phyloP scores from a whole-genome alignment of 768 basidiomycete genomes.

The Podaxis rugospora region DNA sequence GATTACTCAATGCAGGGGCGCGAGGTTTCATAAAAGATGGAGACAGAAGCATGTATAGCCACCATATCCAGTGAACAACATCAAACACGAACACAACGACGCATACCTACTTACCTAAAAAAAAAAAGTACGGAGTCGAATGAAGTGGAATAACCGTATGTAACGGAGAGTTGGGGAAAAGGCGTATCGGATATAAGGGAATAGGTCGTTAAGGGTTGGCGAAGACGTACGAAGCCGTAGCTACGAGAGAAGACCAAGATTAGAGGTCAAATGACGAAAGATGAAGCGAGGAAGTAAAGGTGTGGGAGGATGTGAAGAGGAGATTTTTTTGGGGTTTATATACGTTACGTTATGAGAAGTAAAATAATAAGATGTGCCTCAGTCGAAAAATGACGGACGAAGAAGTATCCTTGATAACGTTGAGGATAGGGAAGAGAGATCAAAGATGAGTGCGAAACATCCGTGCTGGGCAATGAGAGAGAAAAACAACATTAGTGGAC shows the following conservation, averaged over 20 bases:
- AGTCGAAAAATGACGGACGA: neutral
- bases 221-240: constrained; percentile 15
- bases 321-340: constrained; percentile 2
- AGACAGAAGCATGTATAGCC: constrained; percentile 29
- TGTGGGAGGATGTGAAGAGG: constrained; percentile 17
- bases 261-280: constrained; percentile 23
- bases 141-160: constrained; percentile 10
- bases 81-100: constrained; percentile 20
- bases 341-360: constrained; percentile 7
- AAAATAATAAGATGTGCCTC: constrained; percentile 11
- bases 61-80: constrained; percentile 25
- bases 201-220: constrained; percentile 9
- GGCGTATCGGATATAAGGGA: constrained; percentile 16
- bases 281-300: constrained; percentile 29
- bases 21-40: constrained; percentile 4
- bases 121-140: constrained; percentile 19
- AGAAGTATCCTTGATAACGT: constrained; percentile 10
- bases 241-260: constrained; percentile 16
- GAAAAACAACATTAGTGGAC: constrained; percentile 12
- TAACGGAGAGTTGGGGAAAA: constrained; percentile 12
- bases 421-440: constrained; percentile 1
- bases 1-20: neutral
- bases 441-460: constrained; percentile 7
- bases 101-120: constrained; percentile 47
- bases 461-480: constrained; percentile 1